Conservation (phyloP, 306 rosid genomes). For the Inga leiocalycina region DNA sequence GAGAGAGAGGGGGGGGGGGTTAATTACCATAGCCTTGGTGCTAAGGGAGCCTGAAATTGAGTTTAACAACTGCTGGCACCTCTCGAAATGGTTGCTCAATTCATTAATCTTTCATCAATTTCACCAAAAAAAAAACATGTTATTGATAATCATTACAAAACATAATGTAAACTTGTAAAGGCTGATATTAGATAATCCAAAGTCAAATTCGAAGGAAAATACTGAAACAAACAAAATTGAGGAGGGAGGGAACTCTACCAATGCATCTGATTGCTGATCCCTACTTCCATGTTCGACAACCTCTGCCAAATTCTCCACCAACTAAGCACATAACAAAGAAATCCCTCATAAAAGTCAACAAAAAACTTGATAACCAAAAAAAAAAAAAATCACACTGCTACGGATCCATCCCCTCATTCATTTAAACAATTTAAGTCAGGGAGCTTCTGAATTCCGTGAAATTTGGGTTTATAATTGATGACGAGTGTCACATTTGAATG, state of each 20-base stretch:
- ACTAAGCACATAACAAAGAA: constrained; percentile 45
- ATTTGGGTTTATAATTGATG: not conserved
- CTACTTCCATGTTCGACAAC: constrained; percentile 71
- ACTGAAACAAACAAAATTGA: not conserved
- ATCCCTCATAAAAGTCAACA: not conserved
- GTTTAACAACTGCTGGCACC: constrained; percentile 84
- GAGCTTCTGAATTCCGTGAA: not conserved
- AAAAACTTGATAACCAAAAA: not conserved
- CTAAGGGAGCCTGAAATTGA: constrained; percentile 79
- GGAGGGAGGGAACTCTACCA: constrained; percentile 43
- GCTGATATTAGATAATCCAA: not conserved
- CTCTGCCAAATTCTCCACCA: constrained; percentile 88
- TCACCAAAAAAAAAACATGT: not conserved
- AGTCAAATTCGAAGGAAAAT: not conserved
- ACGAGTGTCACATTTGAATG: not conserved
- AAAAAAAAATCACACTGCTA: not conserved
- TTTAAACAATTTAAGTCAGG: not conserved
- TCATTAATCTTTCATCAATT: constrained; percentile 61
- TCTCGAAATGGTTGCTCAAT: constrained; percentile 80
- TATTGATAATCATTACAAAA: not conserved
- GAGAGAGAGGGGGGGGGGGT: not conserved
- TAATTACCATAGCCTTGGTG: constrained; percentile 83
- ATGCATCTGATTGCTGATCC: constrained; percentile 83
- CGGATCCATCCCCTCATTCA: not conserved
- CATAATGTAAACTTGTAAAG: not conserved